Base-by-base conservation (phyloP, 2,329 filamentous ascomycete species). In the Penicillium sp. region DNA sequence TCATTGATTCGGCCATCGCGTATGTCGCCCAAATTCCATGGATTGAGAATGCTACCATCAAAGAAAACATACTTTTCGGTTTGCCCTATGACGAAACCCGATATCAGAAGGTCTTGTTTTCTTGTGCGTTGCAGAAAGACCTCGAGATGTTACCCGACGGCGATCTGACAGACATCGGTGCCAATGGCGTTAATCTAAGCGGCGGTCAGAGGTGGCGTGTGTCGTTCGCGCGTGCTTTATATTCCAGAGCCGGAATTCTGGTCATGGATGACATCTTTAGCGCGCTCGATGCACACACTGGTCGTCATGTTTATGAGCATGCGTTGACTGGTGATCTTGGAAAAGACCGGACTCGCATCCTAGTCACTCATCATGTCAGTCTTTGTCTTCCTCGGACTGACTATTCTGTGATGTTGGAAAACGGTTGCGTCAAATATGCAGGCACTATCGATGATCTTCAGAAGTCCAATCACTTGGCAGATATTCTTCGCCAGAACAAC, bases 221-320 rank as follows among this genome's bases (percentile, higher is more conserved):
- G 20, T 85, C 84, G 0, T 79, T 93, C 50, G 86, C 85, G 2
- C 73, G 86, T 31, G 85, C 85, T 1, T 70, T 92, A 12, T 92
- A 92, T 60, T 89, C 84, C 2, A 73, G 85, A 10, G 84, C 84
- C 1, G 80, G 82, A 0, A 80, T 88, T 45, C 68, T 93, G 4
- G 69, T 92, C 12, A 71, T 92, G 52, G 86, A 93, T 58, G 86
- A 93, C 55, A 85, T 90, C 27, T 89, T 93, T 60, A 86, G 82
- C 55, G 69, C 85, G 7, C 78, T 92, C 6, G 86, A 93, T 60
- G 82, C 84, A 2, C 84, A 89, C 54, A 85, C 88, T 18, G 85
- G 85, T 11, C 76, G 83, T 17, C 82, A 86, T 52, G 80, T 90
- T 32, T 87, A 85, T 48, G 83, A 89, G 47, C 75, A 85, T 39